These are phyloP conservation scores for Eurotiales sp. DNA, from an alignment of 2,329 filamentous ascomycete genomes.

Conservation along the genomic window DNA sequence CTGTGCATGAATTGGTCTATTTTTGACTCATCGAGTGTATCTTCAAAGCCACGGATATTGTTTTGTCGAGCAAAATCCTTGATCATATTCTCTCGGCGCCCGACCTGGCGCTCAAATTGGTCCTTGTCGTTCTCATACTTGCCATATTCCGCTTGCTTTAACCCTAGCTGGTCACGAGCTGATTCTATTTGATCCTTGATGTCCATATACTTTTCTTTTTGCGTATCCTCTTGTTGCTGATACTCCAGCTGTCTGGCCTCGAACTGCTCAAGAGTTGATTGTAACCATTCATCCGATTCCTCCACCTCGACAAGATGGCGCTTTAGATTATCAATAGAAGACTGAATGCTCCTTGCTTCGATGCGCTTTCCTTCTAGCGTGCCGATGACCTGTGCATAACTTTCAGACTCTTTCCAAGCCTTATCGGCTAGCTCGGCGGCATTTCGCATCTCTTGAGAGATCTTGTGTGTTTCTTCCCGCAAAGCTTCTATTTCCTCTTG, in stretches of 20 bases:
- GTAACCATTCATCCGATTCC: conserved; percentile 73
- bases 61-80: conserved; percentile 73
- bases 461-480: conserved; percentile 58
- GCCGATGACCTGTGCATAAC: conserved; percentile 70
- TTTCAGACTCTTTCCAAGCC: conserved; percentile 68
- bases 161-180: conserved; percentile 39
- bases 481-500: conserved; percentile 59
- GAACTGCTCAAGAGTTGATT: conserved; percentile 70
- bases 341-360: conserved; percentile 65
- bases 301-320: conserved; percentile 70
- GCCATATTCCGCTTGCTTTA: conserved; percentile 52
- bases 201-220: conserved; percentile 62
- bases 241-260: conserved; percentile 68
- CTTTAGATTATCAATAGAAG: conserved; percentile 67
- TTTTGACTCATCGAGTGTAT: conserved; percentile 68
- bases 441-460: conserved; percentile 45
- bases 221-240: conserved; percentile 58
- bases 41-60: conserved; percentile 79
- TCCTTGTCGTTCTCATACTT: conserved; percentile 82
- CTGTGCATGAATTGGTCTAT: conserved; percentile 74
- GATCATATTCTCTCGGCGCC: conserved; percentile 67
- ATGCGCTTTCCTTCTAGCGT: conserved; percentile 73
- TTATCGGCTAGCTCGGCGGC: conserved; percentile 54
- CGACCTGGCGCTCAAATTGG: conserved; percentile 76
- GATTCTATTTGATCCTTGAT: conserved; percentile 53